These are phyloP conservation scores for Avena insularis DNA, from an alignment of 176 grass and related monocot genomes.

Conservation along the genomic window DNA sequence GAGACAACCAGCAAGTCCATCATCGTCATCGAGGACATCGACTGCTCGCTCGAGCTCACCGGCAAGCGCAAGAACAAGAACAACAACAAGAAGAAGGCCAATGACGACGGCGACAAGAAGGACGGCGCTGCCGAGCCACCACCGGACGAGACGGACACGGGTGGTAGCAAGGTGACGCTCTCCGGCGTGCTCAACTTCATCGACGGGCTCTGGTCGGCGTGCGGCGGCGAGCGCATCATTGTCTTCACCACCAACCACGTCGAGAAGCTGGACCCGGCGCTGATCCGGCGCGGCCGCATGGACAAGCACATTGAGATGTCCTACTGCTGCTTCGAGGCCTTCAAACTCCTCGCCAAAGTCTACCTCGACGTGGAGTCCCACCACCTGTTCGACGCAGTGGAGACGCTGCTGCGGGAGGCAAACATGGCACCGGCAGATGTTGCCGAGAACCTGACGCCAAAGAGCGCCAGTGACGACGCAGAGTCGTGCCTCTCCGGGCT, in stretches of 20 bases:
- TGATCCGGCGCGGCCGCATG: conserved; percentile 46
- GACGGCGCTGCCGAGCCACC: background rate
- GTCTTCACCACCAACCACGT: conserved; percentile 43
- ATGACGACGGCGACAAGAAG: conserved; percentile 26
- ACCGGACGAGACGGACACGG: background rate
- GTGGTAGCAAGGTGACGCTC: conserved; percentile 37
- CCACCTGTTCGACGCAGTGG: conserved; percentile 19
- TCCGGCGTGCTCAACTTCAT: conserved; percentile 49
- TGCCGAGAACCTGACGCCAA: conserved; percentile 44
- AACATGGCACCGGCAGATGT: conserved; percentile 45
- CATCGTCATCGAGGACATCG: conserved; percentile 90
- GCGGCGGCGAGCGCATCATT: conserved; percentile 37
- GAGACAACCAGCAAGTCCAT: conserved; percentile 57
- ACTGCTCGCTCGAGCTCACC: conserved; percentile 81
- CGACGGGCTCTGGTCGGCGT: conserved; percentile 48
- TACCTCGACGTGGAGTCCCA: conserved; percentile 39
- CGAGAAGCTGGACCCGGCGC: conserved; percentile 38
- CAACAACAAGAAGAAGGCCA: background rate
- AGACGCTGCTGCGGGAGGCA: conserved; percentile 1
- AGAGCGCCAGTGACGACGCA: background rate
- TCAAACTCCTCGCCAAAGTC: conserved; percentile 44
- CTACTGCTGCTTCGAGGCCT: conserved; percentile 47
- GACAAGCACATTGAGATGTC: conserved; percentile 68
- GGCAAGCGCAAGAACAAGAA: conserved; percentile 32
- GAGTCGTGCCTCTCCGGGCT: conserved; percentile 25